Base-by-base conservation (phyloP, 768 basidiomycete species). In the Lentinus tigrinus region DNA sequence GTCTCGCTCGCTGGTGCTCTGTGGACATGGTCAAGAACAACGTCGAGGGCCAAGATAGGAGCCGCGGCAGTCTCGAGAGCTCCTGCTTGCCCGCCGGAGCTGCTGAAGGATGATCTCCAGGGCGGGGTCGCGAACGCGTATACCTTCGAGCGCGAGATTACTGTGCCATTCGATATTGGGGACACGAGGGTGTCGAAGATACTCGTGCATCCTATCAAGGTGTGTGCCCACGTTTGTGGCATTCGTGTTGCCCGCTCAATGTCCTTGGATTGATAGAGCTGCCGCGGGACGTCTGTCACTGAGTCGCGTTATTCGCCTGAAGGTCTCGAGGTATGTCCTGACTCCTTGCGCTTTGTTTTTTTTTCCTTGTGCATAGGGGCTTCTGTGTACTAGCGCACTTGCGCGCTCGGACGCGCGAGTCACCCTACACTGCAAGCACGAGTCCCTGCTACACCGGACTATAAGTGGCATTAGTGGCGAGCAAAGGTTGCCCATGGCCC, bases 271-370 rank as follows among this genome's bases (percentile, higher is more conserved):
- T 10, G 14, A 17, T 56, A 92, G 89, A 91, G 89, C 63, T 91
- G 89, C 64, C 81, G 80, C 48, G 89, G 87, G 24, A 85, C 78
- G 1, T 82, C 87, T 26, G 81, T 90, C 1, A 73, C 77, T 49
- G 75, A 75, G 42, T 80, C 79, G 8, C 78, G 68, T 27, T 90
- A 84, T 63, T 85, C 82, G 7, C 75, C 78, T 14, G 76, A 84
- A 61, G 89, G 89, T 26, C 70, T 92, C 3, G 83, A 89, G 78
- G 89, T 69, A 57, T 39, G 26, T 34, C 27, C 3, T 17, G 2
- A 42, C 27, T 36, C 17, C 11, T 31, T 17, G 11, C 26, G 17
- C 50, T 21, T 13, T 21, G 23, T 36, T 13, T 36, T 16, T 16
- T 4, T 17, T 27, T 16, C 16, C 23, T 47, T 31, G 31, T 11